Evolutionary conservation across 495 filamentous ascomycete species (phyloP), one percentile per base, ranked within the genome.

Genomic region (Neurospora pannonica): DNA sequence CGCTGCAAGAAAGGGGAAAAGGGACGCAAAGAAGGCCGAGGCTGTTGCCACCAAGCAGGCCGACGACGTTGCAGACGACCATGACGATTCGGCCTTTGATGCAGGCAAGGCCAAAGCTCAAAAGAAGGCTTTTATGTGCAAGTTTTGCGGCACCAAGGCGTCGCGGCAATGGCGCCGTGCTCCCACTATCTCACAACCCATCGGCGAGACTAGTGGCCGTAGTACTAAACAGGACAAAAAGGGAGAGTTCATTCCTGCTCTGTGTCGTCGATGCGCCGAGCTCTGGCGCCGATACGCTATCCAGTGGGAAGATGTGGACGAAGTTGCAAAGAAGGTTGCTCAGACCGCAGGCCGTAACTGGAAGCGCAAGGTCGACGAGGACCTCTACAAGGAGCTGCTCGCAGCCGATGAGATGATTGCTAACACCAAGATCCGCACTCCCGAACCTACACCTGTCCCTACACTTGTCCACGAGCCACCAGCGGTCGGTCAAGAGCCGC

Each of bases 61-160:
- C 71, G 94, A 98, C 74, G 95, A 98, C 78, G 91, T 98, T 74
- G 95, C 97, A 28, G 92, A 98, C 80, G 93, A 95, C 72, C 87
- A 92, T 31, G 96, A 99, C 75, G 96, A 99, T 81, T 99, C 96
- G 7, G 95, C 97, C 9, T 99, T 98, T 76, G 97, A 98, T 79
- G 91, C 90, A 70, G 91, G 91, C 13, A 99, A 98, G 84, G 95
- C 95, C 2, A 81, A 82, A 4, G 85, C 88, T 36, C 90, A 89
- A 79, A 97, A 96, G 81, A 90, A 91, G 75, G 89, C 88, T 4
- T 98, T 99, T 79, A 87, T 94, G 73, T 99, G 96, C 89, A 98
- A 97, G 80, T 98, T 98, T 80, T 99, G 96, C 80, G 84, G 82
- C 43, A 93, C 90, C 5, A 91, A 91, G 75, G 82, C 86, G 62